phyloP scores from a whole-genome alignment of 202 grass and related monocot species.

The Panicum hallii region DNA sequence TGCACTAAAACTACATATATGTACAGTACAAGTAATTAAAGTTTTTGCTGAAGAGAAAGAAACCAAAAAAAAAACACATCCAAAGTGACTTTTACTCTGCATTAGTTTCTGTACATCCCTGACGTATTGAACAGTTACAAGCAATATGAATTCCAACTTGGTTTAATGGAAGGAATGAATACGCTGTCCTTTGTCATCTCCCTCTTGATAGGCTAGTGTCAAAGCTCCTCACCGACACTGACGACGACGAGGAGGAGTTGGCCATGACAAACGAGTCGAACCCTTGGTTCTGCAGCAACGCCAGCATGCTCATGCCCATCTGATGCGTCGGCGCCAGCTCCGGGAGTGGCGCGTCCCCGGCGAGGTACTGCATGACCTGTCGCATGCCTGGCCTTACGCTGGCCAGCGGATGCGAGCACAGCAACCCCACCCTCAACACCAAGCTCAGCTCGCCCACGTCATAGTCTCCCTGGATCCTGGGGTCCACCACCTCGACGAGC shows the following conservation, averaged over 20 bases:
- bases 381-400: constrained; percentile 46
- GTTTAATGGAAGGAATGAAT: neutral
- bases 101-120: neutral
- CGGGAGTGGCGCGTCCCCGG: constrained; percentile 30
- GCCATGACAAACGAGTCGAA: neutral
- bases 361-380: constrained; percentile 53
- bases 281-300: constrained; percentile 21
- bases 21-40: no score
- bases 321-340: neutral
- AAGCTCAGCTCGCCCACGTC: constrained; percentile 38
- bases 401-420: constrained; percentile 53
- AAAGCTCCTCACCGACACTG: neutral
- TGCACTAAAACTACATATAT: no score
- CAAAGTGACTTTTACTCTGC: neutral
- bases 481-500: constrained; percentile 39
- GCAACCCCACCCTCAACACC: constrained; percentile 51
- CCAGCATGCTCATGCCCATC: constrained; percentile 24
- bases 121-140: no score
- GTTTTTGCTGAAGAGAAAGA: no score
- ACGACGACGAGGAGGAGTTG: neutral
- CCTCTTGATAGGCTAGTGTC: neutral
- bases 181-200: neutral
- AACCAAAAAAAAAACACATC: no score
- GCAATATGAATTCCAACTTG: no score
- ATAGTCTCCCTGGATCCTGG: constrained; percentile 30